Evolutionary conservation across 202 grass and related monocot genomes (phyloP).

Genomic region (Zizania palustris): DNA sequence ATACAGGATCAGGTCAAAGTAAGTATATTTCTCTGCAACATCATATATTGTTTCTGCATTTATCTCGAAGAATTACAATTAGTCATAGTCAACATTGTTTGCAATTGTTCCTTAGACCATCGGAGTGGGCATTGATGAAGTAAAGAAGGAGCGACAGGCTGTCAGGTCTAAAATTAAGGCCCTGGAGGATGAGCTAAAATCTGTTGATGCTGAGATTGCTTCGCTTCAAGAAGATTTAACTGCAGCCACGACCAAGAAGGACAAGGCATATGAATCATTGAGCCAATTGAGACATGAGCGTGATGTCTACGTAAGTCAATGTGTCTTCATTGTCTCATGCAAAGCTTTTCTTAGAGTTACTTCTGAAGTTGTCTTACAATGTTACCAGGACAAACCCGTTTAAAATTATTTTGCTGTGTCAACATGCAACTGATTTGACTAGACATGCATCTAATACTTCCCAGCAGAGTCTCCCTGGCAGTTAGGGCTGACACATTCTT

Average conservation of each 20-base stretch:
- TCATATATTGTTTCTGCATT: conserved; percentile 31
- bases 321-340: conserved; percentile 6
- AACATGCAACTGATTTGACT: neutral
- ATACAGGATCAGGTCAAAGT: conserved; percentile 95
- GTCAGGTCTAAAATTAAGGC: conserved; percentile 84
- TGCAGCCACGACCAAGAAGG: conserved; percentile 66
- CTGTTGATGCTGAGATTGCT: conserved; percentile 59
- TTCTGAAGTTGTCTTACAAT: conserved; percentile 14
- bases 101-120: conserved; percentile 52
- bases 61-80: conserved; percentile 16
- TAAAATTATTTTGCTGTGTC: neutral
- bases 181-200: conserved; percentile 70
- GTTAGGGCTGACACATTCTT: neutral
- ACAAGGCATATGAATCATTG: conserved; percentile 68
- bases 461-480: neutral
- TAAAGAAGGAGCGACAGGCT: conserved; percentile 83
- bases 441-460: neutral
- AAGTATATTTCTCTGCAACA: conserved; percentile 42
- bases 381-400: neutral
- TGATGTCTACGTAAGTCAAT: conserved; percentile 64
- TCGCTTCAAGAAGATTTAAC: conserved; percentile 68
- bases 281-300: conserved; percentile 59
- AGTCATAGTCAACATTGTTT: conserved; percentile 21
- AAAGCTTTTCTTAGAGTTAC: conserved; percentile 12
- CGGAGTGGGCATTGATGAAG: conserved; percentile 76